These are phyloP conservation scores for Yarrowia osloensis DNA, from an alignment of 805 yeast species.

Conservation along the genomic window DNA sequence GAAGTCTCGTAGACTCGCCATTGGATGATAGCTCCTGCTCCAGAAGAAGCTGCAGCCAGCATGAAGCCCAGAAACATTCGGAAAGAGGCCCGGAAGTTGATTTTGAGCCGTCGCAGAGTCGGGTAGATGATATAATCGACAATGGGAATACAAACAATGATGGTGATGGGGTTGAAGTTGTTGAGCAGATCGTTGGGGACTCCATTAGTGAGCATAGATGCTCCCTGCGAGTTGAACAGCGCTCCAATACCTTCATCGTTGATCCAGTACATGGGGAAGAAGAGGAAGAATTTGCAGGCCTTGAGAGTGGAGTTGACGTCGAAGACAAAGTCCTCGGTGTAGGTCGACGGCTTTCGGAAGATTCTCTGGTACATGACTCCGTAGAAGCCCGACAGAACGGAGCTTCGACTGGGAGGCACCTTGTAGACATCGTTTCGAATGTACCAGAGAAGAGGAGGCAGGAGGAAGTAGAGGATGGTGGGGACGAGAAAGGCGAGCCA, in stretches of 20 bases:
- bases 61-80: slow-evolving; percentile 53
- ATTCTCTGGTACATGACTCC: slow-evolving; percentile 1
- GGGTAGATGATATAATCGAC: slow-evolving; percentile 54
- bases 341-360: neutral
- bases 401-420: slow-evolving; percentile 40
- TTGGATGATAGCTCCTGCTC: slow-evolving; percentile 55
- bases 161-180: slow-evolving; percentile 59
- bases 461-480: slow-evolving; percentile 53
- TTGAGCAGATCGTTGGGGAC: slow-evolving; percentile 59
- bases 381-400: slow-evolving; percentile 1
- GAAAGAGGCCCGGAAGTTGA: slow-evolving; percentile 49
- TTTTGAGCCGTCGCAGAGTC: slow-evolving; percentile 46
- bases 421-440: slow-evolving; percentile 46
- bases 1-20: slow-evolving; percentile 51
- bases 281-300: slow-evolving; percentile 60
- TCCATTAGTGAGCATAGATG: slow-evolving; percentile 54
- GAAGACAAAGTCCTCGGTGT: slow-evolving; percentile 55
- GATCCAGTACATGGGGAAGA: slow-evolving; percentile 59
- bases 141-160: slow-evolving; percentile 54
- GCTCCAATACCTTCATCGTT: slow-evolving; percentile 18
- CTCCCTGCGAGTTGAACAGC: slow-evolving; percentile 56
- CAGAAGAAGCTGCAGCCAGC: slow-evolving; percentile 51
- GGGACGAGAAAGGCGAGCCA: slow-evolving; percentile 59
- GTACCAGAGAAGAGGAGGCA: slow-evolving; percentile 52
- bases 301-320: slow-evolving; percentile 63